phyloP scores from a whole-genome alignment of 1,284 basidiomycete species.

The Coriolopsis trogii region DNA sequence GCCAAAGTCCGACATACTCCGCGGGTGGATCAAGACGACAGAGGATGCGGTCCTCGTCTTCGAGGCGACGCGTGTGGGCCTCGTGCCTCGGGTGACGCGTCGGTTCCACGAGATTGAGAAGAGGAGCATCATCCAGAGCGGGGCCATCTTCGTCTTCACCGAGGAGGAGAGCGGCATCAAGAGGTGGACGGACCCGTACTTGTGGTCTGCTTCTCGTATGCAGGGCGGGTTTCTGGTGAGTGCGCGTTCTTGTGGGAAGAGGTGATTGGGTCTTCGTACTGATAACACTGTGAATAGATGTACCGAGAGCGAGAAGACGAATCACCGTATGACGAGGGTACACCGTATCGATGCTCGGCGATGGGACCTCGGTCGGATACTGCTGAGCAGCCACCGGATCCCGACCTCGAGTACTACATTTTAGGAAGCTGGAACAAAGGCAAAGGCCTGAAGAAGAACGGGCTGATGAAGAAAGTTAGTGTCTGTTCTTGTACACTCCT shows the following conservation, averaged over 20 bases:
- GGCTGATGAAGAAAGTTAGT: conserved; percentile 32
- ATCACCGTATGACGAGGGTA: conserved; percentile 5
- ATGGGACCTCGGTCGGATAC: conserved; percentile 5
- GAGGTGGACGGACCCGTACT: conserved; percentile 31
- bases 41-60: conserved; percentile 61
- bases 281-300: conserved; percentile 17
- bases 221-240: conserved; percentile 29
- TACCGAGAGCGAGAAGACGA: conserved; percentile 29
- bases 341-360: conserved; percentile 17
- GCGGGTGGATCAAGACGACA: conserved; percentile 54
- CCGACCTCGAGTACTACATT: conserved; percentile 27
- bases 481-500: not conserved
- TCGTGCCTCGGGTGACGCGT: conserved; percentile 56
- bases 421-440: conserved; percentile 31
- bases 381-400: conserved; percentile 13
- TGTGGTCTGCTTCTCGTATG: conserved; percentile 30
- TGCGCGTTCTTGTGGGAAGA: not conserved
- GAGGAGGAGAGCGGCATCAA: conserved; percentile 32
- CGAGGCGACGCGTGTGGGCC: conserved; percentile 52
- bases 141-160: conserved; percentile 29
- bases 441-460: conserved; percentile 28
- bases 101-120: conserved; percentile 57
- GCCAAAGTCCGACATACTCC: conserved; percentile 32
- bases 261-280: not conserved
- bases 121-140: conserved; percentile 28